Conservation (phyloP, 345 rosid species). For the Passiflora organensis region DNA sequence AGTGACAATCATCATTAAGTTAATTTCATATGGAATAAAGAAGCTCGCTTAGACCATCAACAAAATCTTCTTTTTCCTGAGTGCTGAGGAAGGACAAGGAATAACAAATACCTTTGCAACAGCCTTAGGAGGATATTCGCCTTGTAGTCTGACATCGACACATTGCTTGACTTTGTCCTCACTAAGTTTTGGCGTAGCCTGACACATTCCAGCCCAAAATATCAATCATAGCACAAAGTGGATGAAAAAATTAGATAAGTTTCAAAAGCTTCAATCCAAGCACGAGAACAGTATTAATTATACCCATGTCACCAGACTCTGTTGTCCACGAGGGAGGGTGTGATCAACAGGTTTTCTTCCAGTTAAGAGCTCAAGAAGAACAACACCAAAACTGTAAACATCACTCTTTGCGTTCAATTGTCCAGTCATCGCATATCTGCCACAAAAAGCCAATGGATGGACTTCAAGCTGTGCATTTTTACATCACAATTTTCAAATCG, state of each 20-base stretch:
- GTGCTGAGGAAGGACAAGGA: not conserved
- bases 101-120: slow-evolving; percentile 69
- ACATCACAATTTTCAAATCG: slow-evolving; percentile 3
- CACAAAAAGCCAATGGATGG: slow-evolving; percentile 1
- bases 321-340: slow-evolving; percentile 37
- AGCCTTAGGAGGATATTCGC: slow-evolving; percentile 87
- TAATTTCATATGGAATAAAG: no score
- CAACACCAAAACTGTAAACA: slow-evolving; percentile 38
- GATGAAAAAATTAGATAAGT: not conserved
- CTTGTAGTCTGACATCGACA: slow-evolving; percentile 84
- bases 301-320: slow-evolving; percentile 40
- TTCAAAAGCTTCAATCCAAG: not conserved
- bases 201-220: not conserved
- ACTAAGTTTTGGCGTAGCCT: slow-evolving; percentile 93
- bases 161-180: slow-evolving; percentile 94
- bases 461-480: not conserved
- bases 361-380: slow-evolving; percentile 34
- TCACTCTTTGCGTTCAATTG: slow-evolving; percentile 35
- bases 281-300: not conserved
- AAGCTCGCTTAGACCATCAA: not conserved
- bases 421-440: slow-evolving; percentile 40
- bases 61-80: not conserved
- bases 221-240: slow-evolving; percentile 4
- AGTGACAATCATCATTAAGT: not conserved
- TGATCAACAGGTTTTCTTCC: slow-evolving; percentile 40